Conservation (phyloP, 2,329 filamentous ascomycete species). For the Parastagonospora avenae region DNA sequence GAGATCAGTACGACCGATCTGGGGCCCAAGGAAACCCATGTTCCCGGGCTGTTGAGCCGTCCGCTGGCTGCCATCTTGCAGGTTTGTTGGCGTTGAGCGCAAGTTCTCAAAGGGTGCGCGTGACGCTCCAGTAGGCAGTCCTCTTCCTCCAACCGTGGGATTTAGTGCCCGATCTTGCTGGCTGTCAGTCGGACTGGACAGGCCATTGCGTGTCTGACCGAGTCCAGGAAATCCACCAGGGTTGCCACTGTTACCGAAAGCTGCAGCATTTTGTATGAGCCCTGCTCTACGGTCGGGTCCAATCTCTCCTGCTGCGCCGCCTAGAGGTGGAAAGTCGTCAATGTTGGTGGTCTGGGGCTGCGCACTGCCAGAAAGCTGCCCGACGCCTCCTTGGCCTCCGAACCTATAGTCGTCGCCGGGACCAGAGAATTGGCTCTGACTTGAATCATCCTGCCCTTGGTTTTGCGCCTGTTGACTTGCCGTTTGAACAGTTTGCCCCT, state of each 20-base stretch:
- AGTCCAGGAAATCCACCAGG: constrained; percentile 48
- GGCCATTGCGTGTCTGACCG: constrained; percentile 52
- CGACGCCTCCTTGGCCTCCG: constrained; percentile 60
- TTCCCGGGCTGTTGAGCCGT: constrained; percentile 34
- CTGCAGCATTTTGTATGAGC: constrained; percentile 56
- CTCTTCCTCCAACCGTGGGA: constrained; percentile 36
- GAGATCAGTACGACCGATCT: constrained; percentile 26
- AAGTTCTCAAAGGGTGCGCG: constrained; percentile 41
- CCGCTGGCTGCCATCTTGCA: constrained; percentile 44
- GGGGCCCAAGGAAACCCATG: constrained; percentile 37
- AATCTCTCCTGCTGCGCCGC: constrained; percentile 58
- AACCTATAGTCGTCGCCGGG: constrained; percentile 62
- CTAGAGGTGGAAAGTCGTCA: constrained; percentile 66
- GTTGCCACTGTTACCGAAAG: constrained; percentile 46
- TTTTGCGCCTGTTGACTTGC: constrained; percentile 53
- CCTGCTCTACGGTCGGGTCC: constrained; percentile 57
- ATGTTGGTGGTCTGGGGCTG: constrained; percentile 63
- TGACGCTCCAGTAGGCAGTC: constrained; percentile 32
- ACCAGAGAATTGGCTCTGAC: constrained; percentile 57
- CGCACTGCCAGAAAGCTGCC: constrained; percentile 54
- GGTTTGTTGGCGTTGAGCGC: constrained; percentile 28
- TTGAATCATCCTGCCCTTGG: constrained; percentile 46
- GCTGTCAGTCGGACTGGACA: constrained; percentile 46
- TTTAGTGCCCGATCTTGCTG: constrained; percentile 42
- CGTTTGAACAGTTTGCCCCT: constrained; percentile 40